Evolutionary conservation across 1,284 basidiomycete species (phyloP), one percentile per base, ranked within the genome.

Genomic region (Puccinia triticina): DNA sequence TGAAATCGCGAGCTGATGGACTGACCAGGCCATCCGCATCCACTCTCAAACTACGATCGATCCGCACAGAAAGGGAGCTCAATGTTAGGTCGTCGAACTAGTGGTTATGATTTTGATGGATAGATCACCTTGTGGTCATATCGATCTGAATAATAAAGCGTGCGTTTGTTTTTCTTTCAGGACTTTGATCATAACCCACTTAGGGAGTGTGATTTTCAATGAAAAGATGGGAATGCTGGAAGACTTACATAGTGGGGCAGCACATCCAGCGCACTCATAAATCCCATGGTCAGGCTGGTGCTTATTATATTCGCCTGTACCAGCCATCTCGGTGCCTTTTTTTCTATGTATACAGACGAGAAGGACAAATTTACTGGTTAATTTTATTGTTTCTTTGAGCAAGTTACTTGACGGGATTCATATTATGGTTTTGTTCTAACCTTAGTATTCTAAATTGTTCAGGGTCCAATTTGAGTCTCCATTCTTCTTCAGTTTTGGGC

Each of bases 1-100:
- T 50, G 21, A 46, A 7, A 43, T 71, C 8, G 11, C 2, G n/a
- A 55, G 48, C 23, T 59, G 37, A 48, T 26, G 26, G n/a, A 48
- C 69, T 50, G 37, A 77, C 67, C 86, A 8, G 87, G 87, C 87
- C 88, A 88, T 14, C 88, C 88, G 77, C 88, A 88, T 23, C 88
- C 88, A 29, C 85, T 86, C 77, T 88, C 85, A 84, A 88, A 88
- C 85, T 88, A 55, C 34, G 29, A 34, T 50, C 2, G 32, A 43
- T 43, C 8, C 40, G n/a, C 37, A 40, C 10, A 57, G 32, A 18
- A 79, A 53, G 32, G 50, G 61, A 50, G 14, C n/a, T 29, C 11
- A 34, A 26, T 37, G 23, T 61, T 37, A 71, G 34, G n/a, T 32
- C 2, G 18, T 50, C 21, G 53, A 55, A 1, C 37, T 48, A 32